phyloP scores from a whole-genome alignment of 805 yeast genomes.

The Candida sphagnicola region DNA sequence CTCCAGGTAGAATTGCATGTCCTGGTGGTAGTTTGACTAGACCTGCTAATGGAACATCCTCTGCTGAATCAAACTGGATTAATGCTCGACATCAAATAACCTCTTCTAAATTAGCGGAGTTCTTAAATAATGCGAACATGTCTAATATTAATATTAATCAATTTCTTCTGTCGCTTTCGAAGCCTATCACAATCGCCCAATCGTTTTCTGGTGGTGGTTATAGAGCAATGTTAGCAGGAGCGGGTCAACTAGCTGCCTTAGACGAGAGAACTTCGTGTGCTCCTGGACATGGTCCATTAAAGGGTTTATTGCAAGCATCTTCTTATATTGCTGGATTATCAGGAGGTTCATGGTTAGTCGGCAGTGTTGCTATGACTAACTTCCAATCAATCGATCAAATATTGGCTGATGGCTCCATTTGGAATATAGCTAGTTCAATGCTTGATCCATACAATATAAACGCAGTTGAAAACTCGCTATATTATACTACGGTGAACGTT shows the following conservation, averaged over 20 bases:
- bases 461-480: background rate
- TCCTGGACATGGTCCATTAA: constrained; percentile 47
- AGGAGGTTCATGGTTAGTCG: constrained; percentile 56
- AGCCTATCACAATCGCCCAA: constrained; percentile 29
- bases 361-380: constrained; percentile 27
- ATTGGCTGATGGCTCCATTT: constrained; percentile 36
- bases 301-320: constrained; percentile 67
- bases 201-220: constrained; percentile 42
- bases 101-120: constrained; percentile 7
- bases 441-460: background rate
- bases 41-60: constrained; percentile 41
- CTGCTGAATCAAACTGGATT: constrained; percentile 27
- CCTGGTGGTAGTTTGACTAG: constrained; percentile 40
- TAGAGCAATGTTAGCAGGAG: constrained; percentile 61
- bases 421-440: constrained; percentile 50
- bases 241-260: constrained; percentile 76
- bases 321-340: constrained; percentile 72
- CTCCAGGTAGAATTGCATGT: constrained; percentile 56
- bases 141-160: constrained; percentile 37
- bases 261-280: constrained; percentile 68
- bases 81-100: constrained; percentile 18
- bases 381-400: constrained; percentile 31
- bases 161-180: constrained; percentile 17
- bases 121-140: constrained; percentile 31
- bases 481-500: background rate